Base-by-base conservation (phyloP, 805 yeast species). In the Yamadazyma laniorum region DNA sequence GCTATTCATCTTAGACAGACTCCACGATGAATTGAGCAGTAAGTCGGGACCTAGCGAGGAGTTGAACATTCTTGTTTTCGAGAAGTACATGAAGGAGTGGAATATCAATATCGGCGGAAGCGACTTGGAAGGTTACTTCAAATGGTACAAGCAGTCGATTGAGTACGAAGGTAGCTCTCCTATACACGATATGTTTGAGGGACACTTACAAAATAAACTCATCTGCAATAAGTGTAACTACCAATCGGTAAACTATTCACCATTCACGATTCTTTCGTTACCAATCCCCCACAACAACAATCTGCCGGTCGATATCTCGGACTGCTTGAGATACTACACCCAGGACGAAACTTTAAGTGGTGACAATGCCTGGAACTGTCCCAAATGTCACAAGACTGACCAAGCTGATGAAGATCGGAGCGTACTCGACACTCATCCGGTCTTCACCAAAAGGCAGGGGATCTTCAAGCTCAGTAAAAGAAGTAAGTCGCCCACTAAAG, bases 331-430 rank as follows among this genome's bases (percentile, higher is more conserved):
- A 22, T 67, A 79, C 52, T 83, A 77, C 52, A 76, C 85, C 0
- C 66, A 71, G 37, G 80, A 79, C 42, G 95, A 85, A 55, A 67
- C 79, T 3, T 59, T 85, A 35, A 65, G 70, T n/a, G 83, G 87
- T 18, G 90, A 81, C 5, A 84, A 85, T 59, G 86, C 93, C 1
- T 85, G 95, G 95, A 76, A 81, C 46, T 85, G 95, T 64, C 90
- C 93, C 6, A 75, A 78, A 38, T 85, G 95, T 62, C 60, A 58
- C 36, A 61, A 72, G 42, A 29, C 14, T 15, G 42, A 17, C 40
- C 39, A 18, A 32, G 35, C 37, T 2, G 43, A 18, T 25, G 34
- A 9, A 37, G 39, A 37, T 38, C 23, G 9, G 6, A 49, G 51
- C 50, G 43, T 39, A 12, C 49, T 60, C 30, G 65, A 63, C 37